A percentile compares a stretch with the other conserved stretches of the same genome.
These are phyloP conservation scores for Leishmania major DNA, from an alignment of 208 protist species.

Conservation along the genomic window DNA sequence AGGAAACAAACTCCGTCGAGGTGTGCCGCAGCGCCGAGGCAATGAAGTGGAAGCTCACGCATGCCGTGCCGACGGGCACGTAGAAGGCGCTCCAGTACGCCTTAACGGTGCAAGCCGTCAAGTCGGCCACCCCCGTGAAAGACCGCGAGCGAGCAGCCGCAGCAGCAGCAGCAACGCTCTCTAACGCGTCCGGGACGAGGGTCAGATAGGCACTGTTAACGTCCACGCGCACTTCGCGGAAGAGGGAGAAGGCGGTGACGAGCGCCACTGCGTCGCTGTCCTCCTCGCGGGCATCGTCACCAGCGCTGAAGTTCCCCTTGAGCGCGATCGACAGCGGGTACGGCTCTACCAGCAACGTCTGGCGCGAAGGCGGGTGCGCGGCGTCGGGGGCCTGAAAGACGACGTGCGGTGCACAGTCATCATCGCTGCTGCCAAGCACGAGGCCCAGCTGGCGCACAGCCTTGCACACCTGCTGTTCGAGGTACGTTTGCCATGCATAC, in stretches of 20 bases:
- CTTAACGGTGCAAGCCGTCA: slow-evolving; percentile 12
- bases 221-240: slow-evolving; percentile 47
- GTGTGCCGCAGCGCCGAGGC: slow-evolving; percentile 61
- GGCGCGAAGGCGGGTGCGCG: slow-evolving; percentile 8
- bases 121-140: background rate
- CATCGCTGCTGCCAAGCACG: slow-evolving; percentile 15
- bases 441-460: slow-evolving; percentile 38
- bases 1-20: slow-evolving; percentile 67
- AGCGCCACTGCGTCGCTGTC: slow-evolving; percentile 18
- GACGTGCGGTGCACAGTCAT: background rate
- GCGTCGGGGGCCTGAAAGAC: slow-evolving; percentile 21
- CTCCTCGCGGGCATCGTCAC: slow-evolving; percentile 51
- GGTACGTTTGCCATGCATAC: slow-evolving; percentile 30
- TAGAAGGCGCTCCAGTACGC: slow-evolving; percentile 70
- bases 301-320: slow-evolving; percentile 46
- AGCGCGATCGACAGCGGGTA: slow-evolving; percentile 42
- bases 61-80: slow-evolving; percentile 58
- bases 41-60: slow-evolving; percentile 77
- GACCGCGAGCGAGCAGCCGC: background rate
- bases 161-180: slow-evolving; percentile 6
- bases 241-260: slow-evolving; percentile 36
- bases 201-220: slow-evolving; percentile 39
- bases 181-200: slow-evolving; percentile 31
- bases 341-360: slow-evolving; percentile 47
- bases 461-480: slow-evolving; percentile 41